These are phyloP conservation scores for Borovskyia barvae DNA, from an alignment of 208 protist genomes.

Conservation along the genomic window DNA sequence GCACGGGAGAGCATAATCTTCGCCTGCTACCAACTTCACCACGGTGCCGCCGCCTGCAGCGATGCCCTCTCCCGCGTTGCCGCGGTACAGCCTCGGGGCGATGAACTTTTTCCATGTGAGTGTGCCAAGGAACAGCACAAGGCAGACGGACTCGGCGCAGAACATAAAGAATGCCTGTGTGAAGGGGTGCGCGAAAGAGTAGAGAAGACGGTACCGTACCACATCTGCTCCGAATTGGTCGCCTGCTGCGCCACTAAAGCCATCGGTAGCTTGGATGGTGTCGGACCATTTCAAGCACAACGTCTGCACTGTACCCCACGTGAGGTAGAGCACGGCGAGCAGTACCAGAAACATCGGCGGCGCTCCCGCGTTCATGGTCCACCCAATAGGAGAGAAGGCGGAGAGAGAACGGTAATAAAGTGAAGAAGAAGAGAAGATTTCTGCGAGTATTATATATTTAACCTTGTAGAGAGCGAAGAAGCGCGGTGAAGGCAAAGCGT, in stretches of 20 bases:
- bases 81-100: not conserved
- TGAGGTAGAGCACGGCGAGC: slow-evolving; percentile 38
- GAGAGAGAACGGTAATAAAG: slow-evolving; percentile 1
- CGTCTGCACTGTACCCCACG: slow-evolving; percentile 61
- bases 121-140: slow-evolving; percentile 42
- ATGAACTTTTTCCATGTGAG: slow-evolving; percentile 26
- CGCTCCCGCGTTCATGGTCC: not conserved
- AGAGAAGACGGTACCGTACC: slow-evolving; percentile 23
- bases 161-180: slow-evolving; percentile 89
- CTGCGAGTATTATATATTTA: too few relatives aligned
- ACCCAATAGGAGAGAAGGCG: not conserved
- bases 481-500: not conserved
- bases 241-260: slow-evolving; percentile 10
- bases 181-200: slow-evolving; percentile 78
- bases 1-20: slow-evolving; percentile 43
- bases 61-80: not conserved
- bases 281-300: slow-evolving; percentile 57
- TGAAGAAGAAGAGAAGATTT: slow-evolving; percentile 7
- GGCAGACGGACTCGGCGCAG: slow-evolving; percentile 58
- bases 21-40: slow-evolving; percentile 22
- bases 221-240: not conserved
- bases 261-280: slow-evolving; percentile 31
- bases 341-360: not conserved
- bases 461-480: not conserved
- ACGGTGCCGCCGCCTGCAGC: not conserved